Conservation (phyloP, 306 rosid species). For the Acacia acuminata region DNA sequence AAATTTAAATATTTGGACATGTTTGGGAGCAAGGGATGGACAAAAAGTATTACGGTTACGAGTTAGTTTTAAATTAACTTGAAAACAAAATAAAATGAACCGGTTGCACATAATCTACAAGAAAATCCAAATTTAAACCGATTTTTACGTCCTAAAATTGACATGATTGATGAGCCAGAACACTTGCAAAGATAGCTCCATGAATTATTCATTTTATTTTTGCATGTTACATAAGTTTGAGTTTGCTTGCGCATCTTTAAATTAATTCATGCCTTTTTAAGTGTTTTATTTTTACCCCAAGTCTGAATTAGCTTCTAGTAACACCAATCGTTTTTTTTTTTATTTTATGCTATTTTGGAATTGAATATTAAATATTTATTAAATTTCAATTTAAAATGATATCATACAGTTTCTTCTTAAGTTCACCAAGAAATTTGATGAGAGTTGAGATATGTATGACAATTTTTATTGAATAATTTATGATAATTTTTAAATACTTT, state of each 20-base stretch:
- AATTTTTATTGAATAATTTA: neutral
- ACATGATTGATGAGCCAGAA: neutral
- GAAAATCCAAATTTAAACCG: neutral
- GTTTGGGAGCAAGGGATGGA: neutral
- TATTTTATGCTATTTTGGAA: neutral
- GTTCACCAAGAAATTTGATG: neutral
- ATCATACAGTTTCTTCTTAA: neutral
- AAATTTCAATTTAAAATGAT: neutral
- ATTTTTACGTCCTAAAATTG: neutral
- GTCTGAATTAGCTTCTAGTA: neutral
- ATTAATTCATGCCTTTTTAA: neutral
- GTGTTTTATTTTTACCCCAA: neutral
- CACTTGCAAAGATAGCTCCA: neutral
- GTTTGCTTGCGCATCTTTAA: neutral
- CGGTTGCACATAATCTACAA: neutral
- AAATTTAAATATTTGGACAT: neutral
- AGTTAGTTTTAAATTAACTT: too few relatives aligned
- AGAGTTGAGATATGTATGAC: neutral
- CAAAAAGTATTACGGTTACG: neutral
- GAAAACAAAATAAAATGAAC: neutral
- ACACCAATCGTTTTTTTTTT: neutral
- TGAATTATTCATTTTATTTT: neutral
- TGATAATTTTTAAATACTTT: too few relatives aligned
- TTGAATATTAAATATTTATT: neutral
- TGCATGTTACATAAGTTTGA: neutral